Conservation (phyloP, 495 filamentous ascomycete species). For the Neurospora sp. region DNA sequence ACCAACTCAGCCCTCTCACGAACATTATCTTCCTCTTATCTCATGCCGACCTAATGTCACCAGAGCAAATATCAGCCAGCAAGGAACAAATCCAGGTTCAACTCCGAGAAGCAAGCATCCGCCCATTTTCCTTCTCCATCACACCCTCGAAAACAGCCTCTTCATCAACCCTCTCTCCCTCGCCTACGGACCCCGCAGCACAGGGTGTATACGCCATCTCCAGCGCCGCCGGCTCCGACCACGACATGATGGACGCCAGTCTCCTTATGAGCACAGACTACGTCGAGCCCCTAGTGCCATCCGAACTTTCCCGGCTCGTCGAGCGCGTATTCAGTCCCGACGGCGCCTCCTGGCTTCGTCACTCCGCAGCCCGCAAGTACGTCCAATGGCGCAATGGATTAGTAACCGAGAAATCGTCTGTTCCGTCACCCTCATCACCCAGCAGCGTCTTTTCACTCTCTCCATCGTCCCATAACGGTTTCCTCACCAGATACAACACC, state of each 20-base stretch:
- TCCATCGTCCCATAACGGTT: background rate
- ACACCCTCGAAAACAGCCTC: background rate
- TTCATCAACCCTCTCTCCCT: background rate
- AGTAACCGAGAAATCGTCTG: constrained; percentile 5
- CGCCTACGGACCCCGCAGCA: constrained; percentile 16
- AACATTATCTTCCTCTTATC: constrained; percentile 82
- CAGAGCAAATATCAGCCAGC: constrained; percentile 46
- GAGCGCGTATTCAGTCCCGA: constrained; percentile 66
- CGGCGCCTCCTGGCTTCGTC: constrained; percentile 75
- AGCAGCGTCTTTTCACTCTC: background rate
- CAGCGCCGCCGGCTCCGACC: constrained; percentile 62
- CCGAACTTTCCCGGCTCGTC: constrained; percentile 66
- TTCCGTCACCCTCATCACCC: background rate
- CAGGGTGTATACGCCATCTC: constrained; percentile 68
- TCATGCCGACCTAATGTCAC: constrained; percentile 59
- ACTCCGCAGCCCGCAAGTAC: constrained; percentile 79
- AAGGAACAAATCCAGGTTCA: constrained; percentile 54
- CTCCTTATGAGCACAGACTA: constrained; percentile 93
- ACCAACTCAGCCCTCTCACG: constrained; percentile 61
- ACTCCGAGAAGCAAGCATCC: constrained; percentile 50
- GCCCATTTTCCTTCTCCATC: constrained; percentile 57
- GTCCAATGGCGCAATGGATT: constrained; percentile 48
- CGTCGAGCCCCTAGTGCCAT: constrained; percentile 67
- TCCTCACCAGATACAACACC: constrained; percentile 10
- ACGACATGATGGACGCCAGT: constrained; percentile 90